A percentile compares a stretch with the other conserved stretches of the same genome.
phyloP scores from a whole-genome alignment of 2,329 filamentous ascomycete species.

The Zarea fungicola region DNA sequence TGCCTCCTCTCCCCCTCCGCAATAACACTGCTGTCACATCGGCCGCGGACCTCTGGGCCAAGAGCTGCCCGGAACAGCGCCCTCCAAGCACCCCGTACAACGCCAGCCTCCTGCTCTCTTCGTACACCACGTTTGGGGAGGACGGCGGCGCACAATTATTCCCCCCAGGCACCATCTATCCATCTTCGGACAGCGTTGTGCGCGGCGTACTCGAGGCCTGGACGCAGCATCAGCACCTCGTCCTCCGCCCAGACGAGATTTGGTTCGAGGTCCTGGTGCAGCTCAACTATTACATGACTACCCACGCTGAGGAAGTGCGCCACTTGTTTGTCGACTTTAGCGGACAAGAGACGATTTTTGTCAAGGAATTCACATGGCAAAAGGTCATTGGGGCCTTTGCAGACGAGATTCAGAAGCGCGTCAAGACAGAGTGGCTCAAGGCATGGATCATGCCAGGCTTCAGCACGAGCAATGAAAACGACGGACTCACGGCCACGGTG shows the following conservation, averaged over 20 bases:
- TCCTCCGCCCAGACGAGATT: constrained; percentile 44
- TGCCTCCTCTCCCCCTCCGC: no score
- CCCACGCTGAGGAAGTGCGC: constrained; percentile 36
- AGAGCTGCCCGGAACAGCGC: no score
- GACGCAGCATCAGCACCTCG: constrained; percentile 36
- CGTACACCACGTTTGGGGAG: no score
- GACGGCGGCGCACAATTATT: no score
- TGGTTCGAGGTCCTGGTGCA: constrained; percentile 46
- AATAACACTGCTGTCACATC: no score
- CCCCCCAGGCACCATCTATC: no score
- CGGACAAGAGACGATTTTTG: constrained; percentile 17
- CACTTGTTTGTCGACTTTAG: constrained; percentile 35
- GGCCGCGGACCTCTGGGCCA: no score
- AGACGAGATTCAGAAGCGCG: background rate
- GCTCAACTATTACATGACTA: constrained; percentile 38
- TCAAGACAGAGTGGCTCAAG: constrained; percentile 21
- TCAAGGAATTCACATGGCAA: constrained; percentile 18
- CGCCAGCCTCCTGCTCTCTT: no score
- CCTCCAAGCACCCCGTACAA: no score
- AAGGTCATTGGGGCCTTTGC: no score
- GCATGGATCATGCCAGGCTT: constrained; percentile 46
- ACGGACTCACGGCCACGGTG: constrained; percentile 36
- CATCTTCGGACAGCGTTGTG: constrained; percentile 32
- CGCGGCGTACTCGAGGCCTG: constrained; percentile 30
- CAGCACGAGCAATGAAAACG: constrained; percentile 40